Evolutionary conservation across 768 basidiomycete species (phyloP), one percentile per base, ranked within the genome.

Genomic region (Mycena leptocephala): DNA sequence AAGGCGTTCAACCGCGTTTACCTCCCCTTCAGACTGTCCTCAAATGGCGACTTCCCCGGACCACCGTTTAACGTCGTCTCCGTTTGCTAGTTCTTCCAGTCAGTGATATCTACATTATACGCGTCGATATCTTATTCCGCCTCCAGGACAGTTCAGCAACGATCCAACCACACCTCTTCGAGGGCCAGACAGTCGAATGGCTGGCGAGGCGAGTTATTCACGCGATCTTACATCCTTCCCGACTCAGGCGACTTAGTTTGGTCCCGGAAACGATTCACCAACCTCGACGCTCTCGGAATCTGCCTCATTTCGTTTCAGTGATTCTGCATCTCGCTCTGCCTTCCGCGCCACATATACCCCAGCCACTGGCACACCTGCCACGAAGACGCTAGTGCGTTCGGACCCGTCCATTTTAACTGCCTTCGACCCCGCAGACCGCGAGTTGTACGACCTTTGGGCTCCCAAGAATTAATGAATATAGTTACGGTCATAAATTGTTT

Each of bases 361-460:
- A n/a, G 79, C 82, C 41, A 74, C 75, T 32, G 72, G 70, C 48
- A 81, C 80, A 30, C 83, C 82, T 58, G 30, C 51, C 81, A 63
- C 80, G 86, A 82, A 82, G 88, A 84, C 81, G 89, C 78, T 85
- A 26, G 89, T 95, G 79, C 92, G 93, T 51, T 86, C 91, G 28
- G 95, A 96, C 82, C 90, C 93, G 6, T 85, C 93, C 9, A 86
- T 95, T 51, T 81, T 92, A 70, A 94, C 94, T 39, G 94, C 91
- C 76, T 96, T 96, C 79, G 95, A 96, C 82, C 89, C 91, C 18
- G 87, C 89, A 28, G 95, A 96, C 84, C 92, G 89, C 84, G 93
- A 95, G 78, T 87, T 96, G 26, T 95, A 96, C 79, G 91, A 92
- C 56, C 87, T 96, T 13, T 96, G 95, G 95, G 93, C 88, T 33